phyloP scores from a whole-genome alignment of 2,329 filamentous ascomycete genomes.

The Colletotrichum tamarilloi region DNA sequence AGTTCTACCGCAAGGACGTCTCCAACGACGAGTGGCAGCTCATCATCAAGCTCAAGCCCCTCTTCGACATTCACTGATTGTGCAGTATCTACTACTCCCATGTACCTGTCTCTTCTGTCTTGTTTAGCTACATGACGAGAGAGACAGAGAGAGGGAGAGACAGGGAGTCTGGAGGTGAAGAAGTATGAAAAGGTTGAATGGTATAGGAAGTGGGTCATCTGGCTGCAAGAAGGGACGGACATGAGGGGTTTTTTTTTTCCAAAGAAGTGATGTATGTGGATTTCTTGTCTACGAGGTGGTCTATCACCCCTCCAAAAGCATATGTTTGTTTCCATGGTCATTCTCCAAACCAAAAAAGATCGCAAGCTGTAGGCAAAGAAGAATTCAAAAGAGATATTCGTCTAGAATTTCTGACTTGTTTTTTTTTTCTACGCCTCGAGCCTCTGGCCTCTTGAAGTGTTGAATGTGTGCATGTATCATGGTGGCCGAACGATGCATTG shows the following conservation, averaged over 20 bases:
- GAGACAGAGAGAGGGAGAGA: background rate
- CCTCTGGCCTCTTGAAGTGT: too few relatives aligned
- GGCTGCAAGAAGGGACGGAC: background rate
- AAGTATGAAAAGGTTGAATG: background rate
- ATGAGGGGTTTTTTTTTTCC: background rate
- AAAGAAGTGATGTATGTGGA: constrained; percentile 16
- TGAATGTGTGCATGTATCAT: too few relatives aligned
- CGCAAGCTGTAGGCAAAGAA: too few relatives aligned
- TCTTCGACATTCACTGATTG: constrained; percentile 85
- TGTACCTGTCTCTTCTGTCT: background rate
- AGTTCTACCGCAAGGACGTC: constrained; percentile 91
- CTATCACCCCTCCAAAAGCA: background rate
- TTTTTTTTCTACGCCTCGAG: too few relatives aligned
- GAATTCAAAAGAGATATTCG: too few relatives aligned
- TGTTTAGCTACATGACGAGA: background rate
- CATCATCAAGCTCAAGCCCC: constrained; percentile 93
- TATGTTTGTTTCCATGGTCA: background rate
- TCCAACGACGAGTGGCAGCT: constrained; percentile 93
- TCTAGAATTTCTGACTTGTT: too few relatives aligned
- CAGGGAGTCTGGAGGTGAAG: background rate
- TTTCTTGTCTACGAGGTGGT: constrained; percentile 14
- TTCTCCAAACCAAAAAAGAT: constrained; percentile 12
- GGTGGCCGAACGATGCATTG: too few relatives aligned
- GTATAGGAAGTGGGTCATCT: background rate
- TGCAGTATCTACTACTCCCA: background rate